Evolutionary conservation across 495 filamentous ascomycete genomes (phyloP), one percentile per base, ranked within the genome.

Genomic region (Aspergillus wentii): DNA sequence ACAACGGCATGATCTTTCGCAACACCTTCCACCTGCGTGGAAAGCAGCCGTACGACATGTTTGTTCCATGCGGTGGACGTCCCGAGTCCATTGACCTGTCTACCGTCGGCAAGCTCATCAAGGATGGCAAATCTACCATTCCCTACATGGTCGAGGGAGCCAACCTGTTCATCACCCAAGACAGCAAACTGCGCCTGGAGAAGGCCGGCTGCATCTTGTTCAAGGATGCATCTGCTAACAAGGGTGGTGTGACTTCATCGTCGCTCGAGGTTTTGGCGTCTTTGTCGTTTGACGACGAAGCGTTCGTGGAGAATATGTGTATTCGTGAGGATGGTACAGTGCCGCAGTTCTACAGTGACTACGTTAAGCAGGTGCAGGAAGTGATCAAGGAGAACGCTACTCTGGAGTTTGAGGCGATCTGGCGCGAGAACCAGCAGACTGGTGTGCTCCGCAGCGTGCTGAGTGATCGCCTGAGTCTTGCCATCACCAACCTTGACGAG

Each of bases 151-250:
- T 98, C 31, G 92, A 98, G 62, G 92, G 92, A 15, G 92, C 92
- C 55, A 98, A 98, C 57, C 72, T 98, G 27, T 98, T 98, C 78
- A 92, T 98, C 64, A 97, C 92, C 9, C 94, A 98, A 64, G 92
- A 98, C 55, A 89, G 88, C 47, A 98, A 98, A 74, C 73, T 97
- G 39, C 83, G 88, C 15, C 77, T 98, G 4, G 92, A 98, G 66
- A 81, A 86, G 49, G 91, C 92, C 19, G 94, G 94, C 43, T 88
- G 85, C 55, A 82, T 97, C 48, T 62, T 98, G 29, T 97, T 86
- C 78, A 98, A 98, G 71, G 92, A 98, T 64, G 92, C 92, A 9
- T 94, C 88, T 29, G 89, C 94, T 29, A 98, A 98, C 75, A 98
- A 98, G 74, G 92, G 92, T 52, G 92, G 92, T 58, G 92, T 98